phyloP scores from a whole-genome alignment of 768 basidiomycete genomes.

The Pleurotus platypus region DNA sequence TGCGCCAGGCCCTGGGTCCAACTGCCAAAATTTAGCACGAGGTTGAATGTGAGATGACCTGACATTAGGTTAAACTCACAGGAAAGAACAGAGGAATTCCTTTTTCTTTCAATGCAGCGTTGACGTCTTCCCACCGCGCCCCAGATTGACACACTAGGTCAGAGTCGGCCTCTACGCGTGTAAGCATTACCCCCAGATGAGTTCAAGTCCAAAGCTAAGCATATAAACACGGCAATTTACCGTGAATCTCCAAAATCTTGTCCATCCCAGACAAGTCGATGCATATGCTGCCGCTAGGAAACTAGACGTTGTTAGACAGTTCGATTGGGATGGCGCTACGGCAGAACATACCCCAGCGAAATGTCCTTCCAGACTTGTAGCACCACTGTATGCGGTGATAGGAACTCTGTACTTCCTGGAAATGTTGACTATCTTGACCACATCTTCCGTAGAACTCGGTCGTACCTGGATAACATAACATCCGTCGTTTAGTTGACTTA shows the following conservation, averaged over 20 bases:
- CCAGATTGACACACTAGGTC: conserved; percentile 80
- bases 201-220: not conserved
- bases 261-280: conserved; percentile 81
- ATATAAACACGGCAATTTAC: conserved; percentile 27
- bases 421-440: conserved; percentile 72
- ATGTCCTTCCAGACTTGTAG: conserved; percentile 80
- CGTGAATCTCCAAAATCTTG: conserved; percentile 69
- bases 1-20: conserved; percentile 71
- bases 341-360: conserved; percentile 49
- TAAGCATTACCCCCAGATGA: not conserved
- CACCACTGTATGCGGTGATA: conserved; percentile 74
- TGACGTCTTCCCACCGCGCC: conserved; percentile 76
- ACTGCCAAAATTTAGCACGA: conserved; percentile 27
- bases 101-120: conserved; percentile 59
- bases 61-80: conserved; percentile 35
- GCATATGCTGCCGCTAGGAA: conserved; percentile 63
- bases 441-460: conserved; percentile 72
- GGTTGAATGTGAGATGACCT: not conserved
- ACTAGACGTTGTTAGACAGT: conserved; percentile 25
- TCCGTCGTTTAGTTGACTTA: too few species aligned
- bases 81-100: conserved; percentile 86
- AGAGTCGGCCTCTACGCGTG: conserved; percentile 54
- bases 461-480: conserved; percentile 60
- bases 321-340: not conserved
- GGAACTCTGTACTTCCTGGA: conserved; percentile 77